Evolutionary conservation across 441 rosid species (phyloP), one percentile per base, ranked within the genome.

Genomic region (Pelargonium australe): DNA sequence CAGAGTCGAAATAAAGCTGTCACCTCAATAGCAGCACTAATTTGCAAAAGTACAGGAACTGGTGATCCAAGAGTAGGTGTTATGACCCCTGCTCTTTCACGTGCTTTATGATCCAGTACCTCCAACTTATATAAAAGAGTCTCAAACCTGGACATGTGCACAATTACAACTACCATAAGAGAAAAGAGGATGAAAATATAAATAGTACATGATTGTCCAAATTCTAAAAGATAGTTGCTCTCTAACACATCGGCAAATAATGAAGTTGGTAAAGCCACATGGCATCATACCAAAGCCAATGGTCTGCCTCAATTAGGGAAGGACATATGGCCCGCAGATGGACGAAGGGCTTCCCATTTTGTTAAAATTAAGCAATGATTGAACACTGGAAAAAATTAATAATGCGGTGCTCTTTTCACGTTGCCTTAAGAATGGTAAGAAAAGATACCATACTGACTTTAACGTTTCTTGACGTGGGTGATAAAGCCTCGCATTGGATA

Each of bases 91-190:
- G 98, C 96, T 85, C 95, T 90, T 80, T 95, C 98, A 74, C 98
- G 84, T 64, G 96, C 91, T 77, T 90, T 95, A 78, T 92, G 99
- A 87, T 95, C 99, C 87, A 92, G 78, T 47, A 92, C 97, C 85
- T 92, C 99, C 72, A 95, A 80, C 80, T 87, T 92, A 80, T 87
- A 95, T 63, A 92, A 58, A 79, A 95, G 83, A 73, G 65, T 68
- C 87, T 95, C 99, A 28, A 28, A 28, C 34, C 34, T 28, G 34
- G 34, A 28, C 4, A 53, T 53, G 60, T 53, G 60, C 60, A 53
- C 1, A 16, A 13, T 13, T 0, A 49, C 5, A 12, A 49, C 57
- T 13, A 49, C 57, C 57, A 49, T 49, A 49, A 49, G 14, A 49
- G 16, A 12, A 49, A 10, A 12, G n/a, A 49, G 16, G 12, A 13